Conservation (phyloP, 768 basidiomycete species). For the Cyathus striatus region DNA sequence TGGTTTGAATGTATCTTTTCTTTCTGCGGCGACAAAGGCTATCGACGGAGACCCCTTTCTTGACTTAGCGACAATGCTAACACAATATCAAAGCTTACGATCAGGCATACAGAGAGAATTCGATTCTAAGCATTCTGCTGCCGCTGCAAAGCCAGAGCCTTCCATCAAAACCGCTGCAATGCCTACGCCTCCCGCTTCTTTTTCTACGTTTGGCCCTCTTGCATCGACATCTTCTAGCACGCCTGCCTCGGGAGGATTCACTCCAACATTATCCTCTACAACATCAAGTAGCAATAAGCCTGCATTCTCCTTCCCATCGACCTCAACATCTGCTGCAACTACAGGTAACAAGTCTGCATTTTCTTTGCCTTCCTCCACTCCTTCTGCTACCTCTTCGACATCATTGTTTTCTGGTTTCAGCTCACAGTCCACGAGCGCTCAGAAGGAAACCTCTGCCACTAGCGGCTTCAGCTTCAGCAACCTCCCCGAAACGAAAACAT, state of each 20-base stretch:
- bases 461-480: neutral
- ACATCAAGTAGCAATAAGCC: neutral
- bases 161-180: too few species aligned
- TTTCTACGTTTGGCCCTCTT: too few species aligned
- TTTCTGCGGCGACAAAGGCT: conserved; percentile 51
- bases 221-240: conserved; percentile 6
- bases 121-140: conserved; percentile 31
- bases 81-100: conserved; percentile 56
- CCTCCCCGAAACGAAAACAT: neutral
- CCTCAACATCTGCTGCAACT: neutral
- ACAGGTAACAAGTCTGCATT: neutral
- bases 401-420: neutral
- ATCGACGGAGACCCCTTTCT: conserved; percentile 66
- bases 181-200: too few species aligned
- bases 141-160: too few species aligned
- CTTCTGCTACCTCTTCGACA: neutral
- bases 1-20: conserved; percentile 65
- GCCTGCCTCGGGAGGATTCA: neutral
- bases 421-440: neutral
- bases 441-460: conserved; percentile 1
- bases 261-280: neutral
- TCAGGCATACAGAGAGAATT: conserved; percentile 51
- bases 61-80: conserved; percentile 52
- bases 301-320: too few species aligned
- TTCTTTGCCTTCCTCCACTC: neutral